Base-by-base conservation (phyloP, 495 filamentous ascomycete genomes). In the Talaromyces nanjingensis region DNA sequence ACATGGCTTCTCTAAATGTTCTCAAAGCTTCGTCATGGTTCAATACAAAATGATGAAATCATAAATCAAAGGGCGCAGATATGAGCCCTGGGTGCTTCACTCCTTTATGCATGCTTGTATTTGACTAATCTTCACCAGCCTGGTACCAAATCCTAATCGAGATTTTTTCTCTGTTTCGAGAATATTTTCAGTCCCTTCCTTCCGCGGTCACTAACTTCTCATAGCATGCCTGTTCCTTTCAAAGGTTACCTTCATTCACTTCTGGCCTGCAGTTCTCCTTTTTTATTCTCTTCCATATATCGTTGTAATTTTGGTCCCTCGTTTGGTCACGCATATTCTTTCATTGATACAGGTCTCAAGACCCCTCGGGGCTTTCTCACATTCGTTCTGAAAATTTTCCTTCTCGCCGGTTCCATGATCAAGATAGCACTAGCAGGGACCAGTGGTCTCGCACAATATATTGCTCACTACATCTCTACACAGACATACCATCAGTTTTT, bases 401-500 rank as follows among this genome's bases (percentile, higher is more conserved):
- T 54, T 49, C 57, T 64, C 42, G 37, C 66, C 59, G 12, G 39
- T 59, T 64, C 39, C 63, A 85, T 82, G 78, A 90, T 90, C 84
- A 83, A 86, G 74, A 84, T 92, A 70, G 89, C 87, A 62, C 84
- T 92, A 65, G 89, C 87, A 59, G 89, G 89, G 27, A 87, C 84
- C 57, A 85, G 87, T 67, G 87, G 86, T 63, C 77, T 92, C 56
- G 87, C 87, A 62, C 83, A 80, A 65, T 75, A 85, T 56, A 83
- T 92, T 56, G 86, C 84, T 33, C 75, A 81, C 54, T 81, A 82
- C 65, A 72, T 91, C 60, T 75, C 82, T 18, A 68, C 72, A 37
- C 74, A 84, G 54, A 86, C 81, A 33, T 81, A 77, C 24, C 85
- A 92, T 73, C 81, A 87, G 31, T 79, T 90, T 27, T 75, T 92